Percentiles rank a stretch among this genome's conserved stretches.
Evolutionary conservation across 2,329 filamentous ascomycete species (phyloP).

Genomic region (Aspergillus sp.): DNA sequence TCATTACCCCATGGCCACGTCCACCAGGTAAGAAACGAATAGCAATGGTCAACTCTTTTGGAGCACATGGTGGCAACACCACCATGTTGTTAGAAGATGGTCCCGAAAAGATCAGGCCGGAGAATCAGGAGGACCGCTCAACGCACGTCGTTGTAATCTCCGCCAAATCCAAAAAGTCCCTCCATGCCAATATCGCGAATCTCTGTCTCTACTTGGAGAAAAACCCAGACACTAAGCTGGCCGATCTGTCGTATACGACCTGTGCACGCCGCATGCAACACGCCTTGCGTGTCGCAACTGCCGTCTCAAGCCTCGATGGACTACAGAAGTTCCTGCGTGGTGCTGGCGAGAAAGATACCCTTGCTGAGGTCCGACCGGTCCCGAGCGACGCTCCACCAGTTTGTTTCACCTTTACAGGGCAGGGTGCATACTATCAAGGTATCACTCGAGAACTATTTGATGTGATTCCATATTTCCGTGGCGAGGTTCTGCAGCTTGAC

Average conservation of each 20-base stretch:
- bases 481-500: slow-evolving; percentile 30
- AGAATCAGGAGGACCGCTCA: slow-evolving; percentile 48
- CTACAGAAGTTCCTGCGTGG: slow-evolving; percentile 11
- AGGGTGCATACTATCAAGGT: slow-evolving; percentile 15
- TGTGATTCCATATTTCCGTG: slow-evolving; percentile 21
- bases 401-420: slow-evolving; percentile 19
- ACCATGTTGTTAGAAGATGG: slow-evolving; percentile 66
- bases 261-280: slow-evolving; percentile 58
- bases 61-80: slow-evolving; percentile 72
- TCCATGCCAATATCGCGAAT: slow-evolving; percentile 58
- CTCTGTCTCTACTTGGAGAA: slow-evolving; percentile 47
- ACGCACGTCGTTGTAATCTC: slow-evolving; percentile 61
- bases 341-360: slow-evolving; percentile 2
- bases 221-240: slow-evolving; percentile 48
- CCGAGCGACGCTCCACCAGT: slow-evolving; percentile 16
- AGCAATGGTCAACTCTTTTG: slow-evolving; percentile 66
- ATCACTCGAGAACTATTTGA: slow-evolving; percentile 34
- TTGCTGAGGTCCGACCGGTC: slow-evolving; percentile 60
- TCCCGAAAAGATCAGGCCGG: slow-evolving; percentile 51
- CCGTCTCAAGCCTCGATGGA: slow-evolving; percentile 2
- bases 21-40: slow-evolving; percentile 33
- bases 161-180: slow-evolving; percentile 54
- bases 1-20: slow-evolving; percentile 40
- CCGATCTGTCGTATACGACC: slow-evolving; percentile 66
- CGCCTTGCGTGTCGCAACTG: slow-evolving; percentile 15